Base-by-base conservation (phyloP, 495 filamentous ascomycete species). In the Antarctomyces pellizariae region DNA sequence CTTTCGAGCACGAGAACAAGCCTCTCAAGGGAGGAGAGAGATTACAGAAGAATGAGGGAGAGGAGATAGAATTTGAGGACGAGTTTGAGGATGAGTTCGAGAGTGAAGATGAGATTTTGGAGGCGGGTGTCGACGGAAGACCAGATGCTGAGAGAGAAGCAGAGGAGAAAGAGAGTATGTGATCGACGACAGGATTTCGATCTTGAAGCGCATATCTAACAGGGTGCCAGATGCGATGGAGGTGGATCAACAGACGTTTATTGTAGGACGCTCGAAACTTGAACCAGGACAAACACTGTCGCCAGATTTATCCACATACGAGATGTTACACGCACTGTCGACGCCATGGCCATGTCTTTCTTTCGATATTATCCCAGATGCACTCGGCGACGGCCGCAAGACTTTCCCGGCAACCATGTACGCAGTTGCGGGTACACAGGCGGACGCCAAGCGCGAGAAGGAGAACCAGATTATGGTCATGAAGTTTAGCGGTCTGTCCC, bases 61-160 rank as follows among this genome's bases (percentile, higher is more conserved):
- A 55, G 36, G 76, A 82, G 28, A 72, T 71, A 53, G 77, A 86
- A 33, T 92, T 91, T 35, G 84, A 92, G 47, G 84, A 95, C 49
- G 77, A 92, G 37, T 95, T 73, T 35, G 84, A 90, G 48, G 84
- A 93, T 39, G 84, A 95, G 41, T 95, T 78, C 41, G 83, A 92
- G 56, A 90, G 79, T 41, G 84, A 92, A 37, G 82, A 92, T 43
- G 84, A 95, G 52, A 75, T 95, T 24, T 48, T 93, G 27, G 86
- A 93, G 52, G 83, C 84, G 15, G 86, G 82, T 28, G 78, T 89
- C 9, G 83, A 97, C 36, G 86, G 83, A 10, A 57, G 77, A 36
- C 82, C 82, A 13, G 80, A 91, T 50, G 76, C 68, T n/a, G 83
- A 93, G 51, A 61, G 82, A 22, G 79, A 92, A 41, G 76, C 75